phyloP scores from a whole-genome alignment of 352 stramenopile species.

The Phytophthora podocarpi region DNA sequence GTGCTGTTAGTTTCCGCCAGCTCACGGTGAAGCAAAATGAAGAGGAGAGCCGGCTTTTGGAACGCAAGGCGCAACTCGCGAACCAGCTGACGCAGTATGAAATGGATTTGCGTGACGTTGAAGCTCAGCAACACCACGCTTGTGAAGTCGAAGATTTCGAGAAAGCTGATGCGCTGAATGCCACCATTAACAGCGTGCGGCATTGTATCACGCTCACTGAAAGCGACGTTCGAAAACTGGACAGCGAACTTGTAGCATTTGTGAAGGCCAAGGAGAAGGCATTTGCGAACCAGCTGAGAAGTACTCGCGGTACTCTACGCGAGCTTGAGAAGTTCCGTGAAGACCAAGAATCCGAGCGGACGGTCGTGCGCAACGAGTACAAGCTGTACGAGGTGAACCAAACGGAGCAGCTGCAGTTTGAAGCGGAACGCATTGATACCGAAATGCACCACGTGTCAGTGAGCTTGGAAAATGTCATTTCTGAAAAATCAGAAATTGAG shows the following conservation, averaged over 20 bases:
- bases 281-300: conserved; percentile 79
- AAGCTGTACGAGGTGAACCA: conserved; percentile 71
- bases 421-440: conserved; percentile 73
- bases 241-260: conserved; percentile 72
- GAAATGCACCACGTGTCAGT: conserved; percentile 80
- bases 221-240: conserved; percentile 79
- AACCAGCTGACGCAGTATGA: conserved; percentile 82
- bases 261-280: conserved; percentile 81
- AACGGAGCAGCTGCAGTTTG: conserved; percentile 80
- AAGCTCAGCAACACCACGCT: conserved; percentile 81
- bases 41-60: conserved; percentile 73
- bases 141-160: conserved; percentile 88
- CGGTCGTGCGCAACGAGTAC: conserved; percentile 52
- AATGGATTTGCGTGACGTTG: conserved; percentile 78
- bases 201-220: conserved; percentile 83
- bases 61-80: conserved; percentile 65
- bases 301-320: conserved; percentile 68
- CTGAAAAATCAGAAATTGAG: conserved; percentile 82
- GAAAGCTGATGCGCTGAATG: conserved; percentile 79
- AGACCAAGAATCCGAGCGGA: conserved; percentile 65
- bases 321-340: conserved; percentile 81
- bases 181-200: conserved; percentile 79
- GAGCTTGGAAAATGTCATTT: conserved; percentile 69
- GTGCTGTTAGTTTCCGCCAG: conserved; percentile 69
- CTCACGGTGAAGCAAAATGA: conserved; percentile 71